Base-by-base conservation (phyloP, 2,329 filamentous ascomycete species). In the Cladobotryum mycophilum region DNA sequence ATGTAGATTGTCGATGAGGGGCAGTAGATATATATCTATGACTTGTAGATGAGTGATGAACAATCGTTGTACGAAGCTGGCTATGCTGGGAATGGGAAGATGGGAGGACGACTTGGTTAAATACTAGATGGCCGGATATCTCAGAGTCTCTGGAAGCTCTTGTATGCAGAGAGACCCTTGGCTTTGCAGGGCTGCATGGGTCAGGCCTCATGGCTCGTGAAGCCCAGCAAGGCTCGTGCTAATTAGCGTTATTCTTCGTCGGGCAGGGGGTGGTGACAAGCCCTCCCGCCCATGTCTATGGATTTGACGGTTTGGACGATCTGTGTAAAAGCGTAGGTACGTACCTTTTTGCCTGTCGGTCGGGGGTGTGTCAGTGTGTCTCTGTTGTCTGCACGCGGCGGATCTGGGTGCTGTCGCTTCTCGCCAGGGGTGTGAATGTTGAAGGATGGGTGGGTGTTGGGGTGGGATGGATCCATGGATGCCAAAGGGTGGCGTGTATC, bases 121-220 rank as follows among this genome's bases (percentile, higher is more conserved):
- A 53, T 53, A 53, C 47, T 46, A 42, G 33, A 46, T 53, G 41
- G 36, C 45, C 51, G 45, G 49, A 40, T 49, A 42, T 51, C 41
- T 17, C 41, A 30, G 47, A 45, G 33, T 20, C 15, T 41, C 35
- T 34, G 38, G 46, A 49, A 53, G 47, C 47, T 52, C 46, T 51
- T 41, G 42, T 42, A 49, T 36, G 42, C 30, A 47, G 30, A 17
- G 49, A 48, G 51, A 49, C 51, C 51, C 51, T 45, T 14, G 42
- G 13, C 42, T 33, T 45, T 53, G 47, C 51, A 53, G 51, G 51
- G 51, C 51, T 53, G 51, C 51, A 53, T 53, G 47, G 51, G 51
- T 41, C 47, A 43, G 47, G 40, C 42, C 38, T 46, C 42, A 50
- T 50, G 48, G 48, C 41, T 41, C 33, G 20, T 42, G 47, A 45